Evolutionary conservation across 495 filamentous ascomycete genomes (phyloP).

Genomic region (Sphaerosporella brunnea): DNA sequence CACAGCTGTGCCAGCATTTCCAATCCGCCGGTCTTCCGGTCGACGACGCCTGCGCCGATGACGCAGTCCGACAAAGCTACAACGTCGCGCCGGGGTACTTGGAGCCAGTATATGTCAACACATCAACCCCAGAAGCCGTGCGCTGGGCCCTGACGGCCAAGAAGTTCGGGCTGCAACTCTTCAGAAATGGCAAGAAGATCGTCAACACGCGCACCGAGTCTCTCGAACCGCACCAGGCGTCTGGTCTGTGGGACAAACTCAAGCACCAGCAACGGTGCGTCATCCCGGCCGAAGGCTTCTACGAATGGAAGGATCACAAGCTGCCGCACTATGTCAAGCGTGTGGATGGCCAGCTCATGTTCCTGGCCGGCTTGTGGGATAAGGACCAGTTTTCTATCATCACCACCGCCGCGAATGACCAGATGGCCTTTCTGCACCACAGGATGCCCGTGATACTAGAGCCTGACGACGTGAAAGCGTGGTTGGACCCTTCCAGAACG

Average conservation of each 20-base stretch:
- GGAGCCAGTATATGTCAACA: constrained; percentile 55
- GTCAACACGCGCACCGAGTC: too few species aligned
- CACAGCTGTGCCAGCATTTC: constrained; percentile 49
- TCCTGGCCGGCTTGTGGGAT: constrained; percentile 83
- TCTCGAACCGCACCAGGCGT: too few species aligned
- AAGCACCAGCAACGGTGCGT: constrained; percentile 76
- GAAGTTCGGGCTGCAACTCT: too few species aligned
- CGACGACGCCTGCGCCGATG: constrained; percentile 57
- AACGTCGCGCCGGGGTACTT: neutral
- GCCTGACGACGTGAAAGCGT: constrained; percentile 48
- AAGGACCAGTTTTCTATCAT: constrained; percentile 72
- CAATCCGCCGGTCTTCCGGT: constrained; percentile 59
- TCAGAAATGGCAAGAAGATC: too few species aligned
- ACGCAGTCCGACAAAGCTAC: constrained; percentile 48
- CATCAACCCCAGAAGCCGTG: constrained; percentile 88
- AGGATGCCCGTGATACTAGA: constrained; percentile 92
- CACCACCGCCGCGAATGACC: constrained; percentile 65
- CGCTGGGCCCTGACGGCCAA: too few species aligned
- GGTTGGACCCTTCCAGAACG: constrained; percentile 56
- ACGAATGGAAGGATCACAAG: constrained; percentile 81
- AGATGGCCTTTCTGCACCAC: constrained; percentile 71
- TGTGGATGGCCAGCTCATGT: constrained; percentile 71
- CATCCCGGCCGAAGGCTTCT: constrained; percentile 79
- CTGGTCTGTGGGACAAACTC: too few species aligned
- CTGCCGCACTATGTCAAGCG: constrained; percentile 63